Base-by-base conservation (phyloP, 1,139 yeast genomes). In the Pichia sp. region DNA sequence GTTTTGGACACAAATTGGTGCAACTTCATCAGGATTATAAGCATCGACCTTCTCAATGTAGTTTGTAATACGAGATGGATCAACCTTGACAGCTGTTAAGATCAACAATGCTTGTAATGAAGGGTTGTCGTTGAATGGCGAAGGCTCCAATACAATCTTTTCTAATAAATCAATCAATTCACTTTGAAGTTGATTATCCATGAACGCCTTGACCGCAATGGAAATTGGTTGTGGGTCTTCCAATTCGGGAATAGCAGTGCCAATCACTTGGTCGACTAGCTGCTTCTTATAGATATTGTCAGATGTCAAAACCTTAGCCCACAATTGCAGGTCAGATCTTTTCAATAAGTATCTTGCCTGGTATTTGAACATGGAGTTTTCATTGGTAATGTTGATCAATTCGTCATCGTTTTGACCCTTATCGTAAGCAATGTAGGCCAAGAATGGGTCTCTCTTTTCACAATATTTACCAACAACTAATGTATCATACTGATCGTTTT, bases 381-480 rank as follows among this genome's bases (percentile, higher is more conserved):
- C 99, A 70, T 93, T 93, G 63, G 99, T 93, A 71, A 93, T 91
- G 67, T 83, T 79, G 66, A 93, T 83, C 68, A 93, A 81, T 72
- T 93, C 99, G 59, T 79, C 85, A 71, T 93, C 97, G 67, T 93
- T 92, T 56, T 81, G 78, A 69, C 99, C 99, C 75, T 91, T 92
- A 61, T 95, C 95, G 72, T 93, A 93, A 54, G 97, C 95, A 73
- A 93, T 93, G 72, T 90, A 93, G 20, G 99, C 99, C 71, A 93
- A 79, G 75, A 90, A 93, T 59, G 99, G 99, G 69, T 93, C 99
- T 73, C 99, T 87, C 83, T 90, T 93, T 74, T 95, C 99, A 80
- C 99, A 95, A 78, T 93, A 93, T 70, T 85, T 91, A 79, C 99
- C 99, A 64, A 93, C 97, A 64, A 87, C 88, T 64, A 89, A 77